Conservation (phyloP, 768 basidiomycete species). For the Fibroporia radiculosa region DNA sequence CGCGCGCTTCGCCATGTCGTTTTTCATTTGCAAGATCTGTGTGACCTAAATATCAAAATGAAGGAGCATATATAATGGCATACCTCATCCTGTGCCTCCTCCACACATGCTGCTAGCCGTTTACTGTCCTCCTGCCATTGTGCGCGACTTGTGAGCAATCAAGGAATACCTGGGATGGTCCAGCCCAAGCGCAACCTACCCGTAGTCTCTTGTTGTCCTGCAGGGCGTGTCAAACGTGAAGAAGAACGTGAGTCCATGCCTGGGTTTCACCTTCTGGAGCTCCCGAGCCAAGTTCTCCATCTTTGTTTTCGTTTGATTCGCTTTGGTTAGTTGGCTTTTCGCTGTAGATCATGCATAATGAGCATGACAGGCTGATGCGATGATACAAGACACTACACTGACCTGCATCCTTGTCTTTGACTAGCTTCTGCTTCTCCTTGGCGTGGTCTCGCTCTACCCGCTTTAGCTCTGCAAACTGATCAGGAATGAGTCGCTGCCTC, state of each 20-base stretch:
- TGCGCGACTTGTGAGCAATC: conserved; percentile 18
- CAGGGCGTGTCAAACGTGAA: conserved; percentile 13
- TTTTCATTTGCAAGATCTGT: conserved; percentile 75
- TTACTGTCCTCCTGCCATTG: conserved; percentile 90
- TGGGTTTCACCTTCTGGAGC: conserved; percentile 64
- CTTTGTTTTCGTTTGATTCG: conserved; percentile 82
- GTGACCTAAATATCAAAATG: neutral
- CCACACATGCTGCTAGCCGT: conserved; percentile 69
- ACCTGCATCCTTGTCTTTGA: conserved; percentile 90
- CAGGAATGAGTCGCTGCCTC: no score
- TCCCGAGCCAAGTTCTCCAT: conserved; percentile 88
- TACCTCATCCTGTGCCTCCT: conserved; percentile 83
- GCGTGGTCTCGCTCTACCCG: conserved; percentile 82
- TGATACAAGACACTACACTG: conserved; percentile 14
- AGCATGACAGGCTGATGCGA: conserved; percentile 10
- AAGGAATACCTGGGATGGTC: conserved; percentile 39
- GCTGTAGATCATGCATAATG: conserved; percentile 35
- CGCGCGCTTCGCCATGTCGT: conserved; percentile 70
- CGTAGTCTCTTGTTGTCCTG: conserved; percentile 87
- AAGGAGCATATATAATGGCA: conserved; percentile 3
- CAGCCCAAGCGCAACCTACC: conserved; percentile 35
- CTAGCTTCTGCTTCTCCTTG: conserved; percentile 86
- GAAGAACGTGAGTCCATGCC: conserved; percentile 1
- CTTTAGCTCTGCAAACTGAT: conserved; percentile 83
- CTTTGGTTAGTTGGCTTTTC: conserved; percentile 79